Percentiles rank a stretch among this genome's conserved stretches.
Conservation (phyloP, 2,329 filamentous ascomycete species). For the Pseudogymnoascus sp. region DNA sequence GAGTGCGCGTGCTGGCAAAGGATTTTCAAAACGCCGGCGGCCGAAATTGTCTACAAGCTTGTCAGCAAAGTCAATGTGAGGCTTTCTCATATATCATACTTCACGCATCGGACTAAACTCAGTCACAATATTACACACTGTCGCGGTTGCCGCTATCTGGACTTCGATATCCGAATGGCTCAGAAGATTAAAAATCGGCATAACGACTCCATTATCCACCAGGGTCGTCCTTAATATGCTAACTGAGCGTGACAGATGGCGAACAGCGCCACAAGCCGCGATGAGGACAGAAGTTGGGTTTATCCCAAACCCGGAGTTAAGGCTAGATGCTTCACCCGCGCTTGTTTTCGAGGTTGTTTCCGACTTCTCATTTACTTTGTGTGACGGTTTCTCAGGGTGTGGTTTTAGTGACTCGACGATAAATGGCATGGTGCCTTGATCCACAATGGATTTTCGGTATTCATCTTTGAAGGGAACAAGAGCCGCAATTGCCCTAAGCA, state of each 20-base stretch:
- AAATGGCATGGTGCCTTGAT: slow-evolving; percentile 70
- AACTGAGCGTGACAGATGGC: slow-evolving; percentile 77
- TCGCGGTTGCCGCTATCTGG: slow-evolving; percentile 76
- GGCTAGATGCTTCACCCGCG: slow-evolving; percentile 12
- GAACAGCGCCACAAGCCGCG: slow-evolving; percentile 74
- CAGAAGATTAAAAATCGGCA: slow-evolving; percentile 69
- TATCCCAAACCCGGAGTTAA: slow-evolving; percentile 46
- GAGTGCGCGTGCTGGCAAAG: slow-evolving; percentile 82
- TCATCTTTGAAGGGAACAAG: slow-evolving; percentile 75
- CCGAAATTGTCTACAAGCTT: slow-evolving; percentile 54
- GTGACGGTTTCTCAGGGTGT: slow-evolving; percentile 43
- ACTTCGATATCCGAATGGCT: slow-evolving; percentile 69
- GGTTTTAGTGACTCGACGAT: slow-evolving; percentile 75
- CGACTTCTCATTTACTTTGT: slow-evolving; percentile 31
- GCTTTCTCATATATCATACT: slow-evolving; percentile 42
- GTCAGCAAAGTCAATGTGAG: slow-evolving; percentile 10
- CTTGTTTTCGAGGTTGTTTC: slow-evolving; percentile 23
- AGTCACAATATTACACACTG: slow-evolving; percentile 75
- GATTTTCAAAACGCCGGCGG: slow-evolving; percentile 64
- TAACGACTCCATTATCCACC: slow-evolving; percentile 75
- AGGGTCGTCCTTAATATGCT: slow-evolving; percentile 76
- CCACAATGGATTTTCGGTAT: slow-evolving; percentile 73
- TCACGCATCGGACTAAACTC: slow-evolving; percentile 89
- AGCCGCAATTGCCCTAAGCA: slow-evolving; percentile 72
- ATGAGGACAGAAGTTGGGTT: slow-evolving; percentile 74